phyloP scores from a whole-genome alignment of 306 rosid genomes.

The Arachis hypogaea region DNA sequence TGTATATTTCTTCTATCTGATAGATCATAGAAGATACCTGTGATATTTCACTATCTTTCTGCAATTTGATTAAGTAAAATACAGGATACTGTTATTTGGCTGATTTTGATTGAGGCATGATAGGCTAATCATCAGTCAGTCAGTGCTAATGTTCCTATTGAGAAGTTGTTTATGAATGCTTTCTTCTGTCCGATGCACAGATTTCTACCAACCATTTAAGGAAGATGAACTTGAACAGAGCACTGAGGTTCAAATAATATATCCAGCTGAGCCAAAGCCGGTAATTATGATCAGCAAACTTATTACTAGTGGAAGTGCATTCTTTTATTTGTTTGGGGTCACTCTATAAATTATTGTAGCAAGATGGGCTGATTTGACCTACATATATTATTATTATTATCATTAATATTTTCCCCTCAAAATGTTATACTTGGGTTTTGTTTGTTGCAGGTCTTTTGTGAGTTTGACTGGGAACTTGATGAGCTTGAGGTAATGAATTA shows the following conservation, averaged over 20 bases:
- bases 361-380: slow-evolving; percentile 3
- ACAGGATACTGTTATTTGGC: slow-evolving; percentile 1
- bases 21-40: slow-evolving; percentile 7
- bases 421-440: slow-evolving; percentile 29
- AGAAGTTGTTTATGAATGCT: slow-evolving; percentile 26
- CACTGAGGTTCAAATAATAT: slow-evolving; percentile 82
- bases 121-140: background rate
- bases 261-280: slow-evolving; percentile 74
- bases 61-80: slow-evolving; percentile 13
- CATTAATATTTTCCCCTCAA: background rate
- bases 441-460: slow-evolving; percentile 68
- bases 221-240: slow-evolving; percentile 87
- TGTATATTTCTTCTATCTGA: background rate
- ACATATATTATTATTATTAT: too few species aligned
- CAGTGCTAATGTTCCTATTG: slow-evolving; percentile 16
- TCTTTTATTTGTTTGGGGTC: slow-evolving; percentile 22
- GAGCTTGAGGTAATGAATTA: slow-evolving; percentile 69
- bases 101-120: slow-evolving; percentile 22
- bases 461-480: slow-evolving; percentile 91
- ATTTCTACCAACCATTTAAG: slow-evolving; percentile 84
- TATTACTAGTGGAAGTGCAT: background rate
- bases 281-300: slow-evolving; percentile 43
- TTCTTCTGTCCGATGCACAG: slow-evolving; percentile 48
- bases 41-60: background rate
- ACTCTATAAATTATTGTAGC: background rate